A percentile compares a stretch with the other conserved stretches of the same genome.
Conservation (phyloP, 208 protist species). For the Vickermania spadyakhi region DNA sequence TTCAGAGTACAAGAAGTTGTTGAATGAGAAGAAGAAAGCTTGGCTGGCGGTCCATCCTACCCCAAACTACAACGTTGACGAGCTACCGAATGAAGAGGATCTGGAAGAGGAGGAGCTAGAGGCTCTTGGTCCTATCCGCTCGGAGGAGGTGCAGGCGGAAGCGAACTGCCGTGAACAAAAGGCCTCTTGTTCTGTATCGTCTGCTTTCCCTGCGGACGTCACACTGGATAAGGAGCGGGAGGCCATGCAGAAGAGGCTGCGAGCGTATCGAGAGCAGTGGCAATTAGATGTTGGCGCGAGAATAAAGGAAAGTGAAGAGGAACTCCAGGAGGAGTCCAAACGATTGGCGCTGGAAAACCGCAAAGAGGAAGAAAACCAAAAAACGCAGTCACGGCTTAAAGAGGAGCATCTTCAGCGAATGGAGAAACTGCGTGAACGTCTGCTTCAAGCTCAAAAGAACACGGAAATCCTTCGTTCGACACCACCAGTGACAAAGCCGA, state of each 20-base stretch:
- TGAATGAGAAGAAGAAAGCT: slow-evolving; percentile 2
- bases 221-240: neutral
- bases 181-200: neutral
- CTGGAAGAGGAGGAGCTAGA: neutral
- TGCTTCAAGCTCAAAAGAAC: neutral
- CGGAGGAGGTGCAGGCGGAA: neutral
- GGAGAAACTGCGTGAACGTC: neutral
- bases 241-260: neutral
- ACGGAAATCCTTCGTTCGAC: too few relatives aligned
- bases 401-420: neutral
- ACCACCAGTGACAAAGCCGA: too few relatives aligned
- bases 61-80: slow-evolving; percentile 3
- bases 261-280: slow-evolving; percentile 14
- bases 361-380: slow-evolving; percentile 3
- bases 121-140: neutral
- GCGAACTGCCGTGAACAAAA: neutral
- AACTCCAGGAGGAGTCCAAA: neutral
- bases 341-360: neutral
- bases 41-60: slow-evolving; percentile 2
- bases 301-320: neutral
- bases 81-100: neutral
- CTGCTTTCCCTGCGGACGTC: neutral
- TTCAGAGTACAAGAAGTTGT: neutral
- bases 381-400: slow-evolving; percentile 4
- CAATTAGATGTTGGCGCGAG: slow-evolving; percentile 8